phyloP scores from a whole-genome alignment of 163 green algal genomes.

The Prototheca wickerhamii region DNA sequence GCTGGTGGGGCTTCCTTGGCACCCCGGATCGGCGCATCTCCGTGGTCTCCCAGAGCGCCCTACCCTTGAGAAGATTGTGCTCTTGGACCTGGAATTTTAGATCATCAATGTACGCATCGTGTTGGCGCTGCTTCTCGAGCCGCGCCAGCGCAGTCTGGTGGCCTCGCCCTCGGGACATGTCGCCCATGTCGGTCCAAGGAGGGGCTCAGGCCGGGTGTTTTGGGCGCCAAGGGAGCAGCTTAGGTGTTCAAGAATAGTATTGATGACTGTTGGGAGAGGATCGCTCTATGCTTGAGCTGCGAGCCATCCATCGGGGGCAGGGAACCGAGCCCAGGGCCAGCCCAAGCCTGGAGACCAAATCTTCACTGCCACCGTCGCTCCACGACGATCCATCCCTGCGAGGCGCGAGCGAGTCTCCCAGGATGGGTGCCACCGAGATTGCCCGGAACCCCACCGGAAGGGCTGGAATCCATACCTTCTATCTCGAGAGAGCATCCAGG shows the following conservation, averaged over 20 bases:
- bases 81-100: slow-evolving; percentile 2
- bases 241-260: not conserved
- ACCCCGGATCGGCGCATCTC: not conserved
- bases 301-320: no score
- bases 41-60: slow-evolving; percentile 4
- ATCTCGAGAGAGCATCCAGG: no score
- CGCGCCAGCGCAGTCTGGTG: not conserved
- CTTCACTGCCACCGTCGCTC: no score
- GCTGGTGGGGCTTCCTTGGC: not conserved
- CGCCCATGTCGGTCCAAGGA: not conserved
- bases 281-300: no score
- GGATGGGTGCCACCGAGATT: no score
- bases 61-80: not conserved
- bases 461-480: no score
- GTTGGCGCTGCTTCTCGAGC: slow-evolving; percentile 2
- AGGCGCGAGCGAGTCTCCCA: no score
- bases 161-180: not conserved
- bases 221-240: not conserved
- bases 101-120: not conserved
- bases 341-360: no score
- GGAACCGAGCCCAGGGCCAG: no score
- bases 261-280: no score
- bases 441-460: no score
- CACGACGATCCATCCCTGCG: no score
- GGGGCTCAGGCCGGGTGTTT: not conserved